Conservation (phyloP, 2,329 filamentous ascomycete genomes). For the Aspergillus vadensis region DNA sequence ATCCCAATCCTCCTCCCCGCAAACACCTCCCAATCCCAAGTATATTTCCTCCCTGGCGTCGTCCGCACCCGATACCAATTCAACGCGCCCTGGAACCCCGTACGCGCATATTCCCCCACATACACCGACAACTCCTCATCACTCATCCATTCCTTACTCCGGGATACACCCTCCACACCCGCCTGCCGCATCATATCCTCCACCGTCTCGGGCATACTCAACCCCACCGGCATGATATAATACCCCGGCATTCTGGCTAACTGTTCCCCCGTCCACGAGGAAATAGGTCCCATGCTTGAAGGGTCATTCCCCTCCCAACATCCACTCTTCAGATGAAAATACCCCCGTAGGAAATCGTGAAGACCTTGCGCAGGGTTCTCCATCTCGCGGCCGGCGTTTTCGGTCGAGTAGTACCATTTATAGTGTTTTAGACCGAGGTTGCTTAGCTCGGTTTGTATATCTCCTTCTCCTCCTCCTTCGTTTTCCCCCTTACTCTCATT, state of each 20-base stretch:
- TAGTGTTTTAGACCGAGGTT: slow-evolving; percentile 66
- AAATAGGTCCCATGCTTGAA: slow-evolving; percentile 44
- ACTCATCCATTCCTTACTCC: slow-evolving; percentile 55
- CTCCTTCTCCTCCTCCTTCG: slow-evolving; percentile 27
- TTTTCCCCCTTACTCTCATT: slow-evolving; percentile 13
- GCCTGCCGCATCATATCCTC: slow-evolving; percentile 57
- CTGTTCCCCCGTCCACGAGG: slow-evolving; percentile 59
- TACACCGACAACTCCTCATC: slow-evolving; percentile 55
- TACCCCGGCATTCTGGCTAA: slow-evolving; percentile 65
- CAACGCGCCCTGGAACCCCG: slow-evolving; percentile 65
- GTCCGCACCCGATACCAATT: slow-evolving; percentile 69
- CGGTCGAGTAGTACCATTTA: slow-evolving; percentile 59
- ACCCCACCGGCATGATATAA: slow-evolving; percentile 64
- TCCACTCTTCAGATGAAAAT: slow-evolving; percentile 68
- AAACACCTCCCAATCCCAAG: slow-evolving; percentile 59
- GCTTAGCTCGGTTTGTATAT: slow-evolving; percentile 61
- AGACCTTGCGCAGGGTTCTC: slow-evolving; percentile 51
- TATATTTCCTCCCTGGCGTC: slow-evolving; percentile 45
- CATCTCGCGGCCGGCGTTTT: slow-evolving; percentile 41
- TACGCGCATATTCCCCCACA: slow-evolving; percentile 61
- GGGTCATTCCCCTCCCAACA: slow-evolving; percentile 61
- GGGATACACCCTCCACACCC: slow-evolving; percentile 41
- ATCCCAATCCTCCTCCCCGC: slow-evolving; percentile 63
- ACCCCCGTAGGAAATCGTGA: slow-evolving; percentile 64
- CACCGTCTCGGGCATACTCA: slow-evolving; percentile 63